Base-by-base conservation (phyloP, 2,329 filamentous ascomycete species). In the Apiospora phragmitis region DNA sequence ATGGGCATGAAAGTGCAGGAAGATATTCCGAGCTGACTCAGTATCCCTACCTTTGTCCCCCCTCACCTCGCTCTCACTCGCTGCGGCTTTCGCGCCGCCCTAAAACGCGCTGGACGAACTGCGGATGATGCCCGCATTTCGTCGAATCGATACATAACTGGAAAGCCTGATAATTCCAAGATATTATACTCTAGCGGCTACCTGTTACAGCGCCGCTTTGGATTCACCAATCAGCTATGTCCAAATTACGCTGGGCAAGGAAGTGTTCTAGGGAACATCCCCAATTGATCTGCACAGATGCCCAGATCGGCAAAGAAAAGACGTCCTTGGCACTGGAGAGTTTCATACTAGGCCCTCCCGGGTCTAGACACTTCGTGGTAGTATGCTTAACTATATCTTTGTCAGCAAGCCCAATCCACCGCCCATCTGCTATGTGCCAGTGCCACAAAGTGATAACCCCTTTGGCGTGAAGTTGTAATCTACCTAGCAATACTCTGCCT, bases 311-410 rank as follows among this genome's bases (percentile, higher is more conserved):
- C 55, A 62, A 62, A 35, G 51, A 21, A 32, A 32, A 38, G 55
- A 32, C 29, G 6, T 38, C 55, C 55, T 38, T 62, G 55, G 55
- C 55, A 14, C 16, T n/a, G 55, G 32, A 38, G 55, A 62, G 55
- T 62, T 62, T 62, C 29, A 38, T n/a, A 62, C 55, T 62, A 62
- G 32, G 32, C 29, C 9, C 9, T 62, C 55, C 32, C 55, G 38
- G 21, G 55, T 35, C 7, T 62, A 35, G 32, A 38, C 3, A 38
- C 9, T 35, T 5, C 32, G 55, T 21, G 21, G 55, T 62, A 62
- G 55, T 38, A 62, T 62, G 55, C 55, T 62, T 38, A 62, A 62
- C 55, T 62, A 24, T 62, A 62, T 62, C 32, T 62, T 62, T 62
- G 55, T 62, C 55, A 62, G 55, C 55, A 38, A 62, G 2, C 55